A percentile compares a stretch with the other conserved stretches of the same genome.
Conservation (phyloP, 352 stramenopile species). For the Phytophthora palmivora region DNA sequence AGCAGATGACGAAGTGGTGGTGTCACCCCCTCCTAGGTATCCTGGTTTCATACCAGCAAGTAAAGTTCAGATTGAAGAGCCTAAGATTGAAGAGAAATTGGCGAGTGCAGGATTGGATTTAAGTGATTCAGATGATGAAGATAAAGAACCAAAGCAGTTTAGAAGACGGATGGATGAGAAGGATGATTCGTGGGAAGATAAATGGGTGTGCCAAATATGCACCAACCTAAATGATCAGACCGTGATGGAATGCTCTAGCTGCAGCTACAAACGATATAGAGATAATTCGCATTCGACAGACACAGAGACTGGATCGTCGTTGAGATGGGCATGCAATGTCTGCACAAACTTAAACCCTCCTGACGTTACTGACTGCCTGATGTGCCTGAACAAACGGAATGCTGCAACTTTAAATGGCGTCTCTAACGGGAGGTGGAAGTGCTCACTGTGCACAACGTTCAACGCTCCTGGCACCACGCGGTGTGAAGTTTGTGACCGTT, state of each 20-base stretch:
- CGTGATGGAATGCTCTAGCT: conserved; percentile 27
- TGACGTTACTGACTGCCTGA: conserved; percentile 24
- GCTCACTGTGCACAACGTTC: conserved; percentile 30
- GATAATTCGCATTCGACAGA: background rate
- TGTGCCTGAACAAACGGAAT: conserved; percentile 26
- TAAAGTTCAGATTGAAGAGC: conserved; percentile 31
- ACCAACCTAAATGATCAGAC: conserved; percentile 36
- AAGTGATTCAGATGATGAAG: conserved; percentile 61
- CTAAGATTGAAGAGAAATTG: conserved; percentile 47
- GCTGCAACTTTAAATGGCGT: background rate
- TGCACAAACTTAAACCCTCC: conserved; percentile 37
- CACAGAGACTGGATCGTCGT: conserved; percentile 1
- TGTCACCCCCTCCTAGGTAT: conserved; percentile 10
- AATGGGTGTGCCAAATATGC: conserved; percentile 43
- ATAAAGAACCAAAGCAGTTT: conserved; percentile 19
- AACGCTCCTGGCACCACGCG: conserved; percentile 22
- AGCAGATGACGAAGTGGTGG: conserved; percentile 10
- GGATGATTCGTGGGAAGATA: conserved; percentile 24
- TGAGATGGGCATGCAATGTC: conserved; percentile 39
- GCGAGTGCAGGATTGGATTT: conserved; percentile 54
- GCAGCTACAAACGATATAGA: conserved; percentile 19
- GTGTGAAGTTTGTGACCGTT: conserved; percentile 36
- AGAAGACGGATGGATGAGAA: conserved; percentile 6
- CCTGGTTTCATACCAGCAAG: conserved; percentile 37
- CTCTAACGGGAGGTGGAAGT: conserved; percentile 23